These are phyloP conservation scores for Tulasnella sp. DNA, from an alignment of 768 basidiomycete genomes.

Conservation along the genomic window DNA sequence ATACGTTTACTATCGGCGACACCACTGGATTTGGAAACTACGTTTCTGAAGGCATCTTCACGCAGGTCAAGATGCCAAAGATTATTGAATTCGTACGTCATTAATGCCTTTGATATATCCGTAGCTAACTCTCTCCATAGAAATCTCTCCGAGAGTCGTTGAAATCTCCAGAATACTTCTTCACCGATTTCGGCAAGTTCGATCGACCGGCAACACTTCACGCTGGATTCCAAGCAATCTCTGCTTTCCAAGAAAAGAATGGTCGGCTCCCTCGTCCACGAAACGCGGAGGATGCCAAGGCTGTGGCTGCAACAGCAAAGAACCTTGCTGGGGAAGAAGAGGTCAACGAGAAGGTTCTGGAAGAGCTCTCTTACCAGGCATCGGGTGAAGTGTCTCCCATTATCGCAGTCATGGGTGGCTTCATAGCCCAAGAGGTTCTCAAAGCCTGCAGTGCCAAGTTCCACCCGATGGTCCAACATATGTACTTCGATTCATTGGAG, in stretches of 20 bases:
- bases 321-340: constrained; percentile 58
- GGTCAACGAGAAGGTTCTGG: constrained; percentile 67
- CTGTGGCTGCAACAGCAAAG: constrained; percentile 69
- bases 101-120: background rate
- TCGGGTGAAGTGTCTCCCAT: constrained; percentile 84
- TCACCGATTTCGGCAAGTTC: constrained; percentile 96
- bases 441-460: constrained; percentile 98
- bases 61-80: constrained; percentile 99
- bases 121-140: constrained; percentile 37
- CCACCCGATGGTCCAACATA: constrained; percentile 87
- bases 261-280: constrained; percentile 73
- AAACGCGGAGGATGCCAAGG: constrained; percentile 68
- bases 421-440: constrained; percentile 95
- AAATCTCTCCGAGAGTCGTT: constrained; percentile 89
- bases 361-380: constrained; percentile 86
- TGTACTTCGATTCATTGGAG: constrained; percentile 97
- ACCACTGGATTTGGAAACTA: constrained; percentile 72
- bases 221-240: constrained; percentile 89
- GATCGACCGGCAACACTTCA: constrained; percentile 87
- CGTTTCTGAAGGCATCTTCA: constrained; percentile 85
- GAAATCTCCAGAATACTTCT: constrained; percentile 72
- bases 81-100: constrained; percentile 79
- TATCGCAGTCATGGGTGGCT: constrained; percentile 90
- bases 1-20: constrained; percentile 94
- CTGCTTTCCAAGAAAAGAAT: constrained; percentile 58